Evolutionary conservation across 495 filamentous ascomycete genomes (phyloP).

Genomic region (Chaetomium cochliodes): DNA sequence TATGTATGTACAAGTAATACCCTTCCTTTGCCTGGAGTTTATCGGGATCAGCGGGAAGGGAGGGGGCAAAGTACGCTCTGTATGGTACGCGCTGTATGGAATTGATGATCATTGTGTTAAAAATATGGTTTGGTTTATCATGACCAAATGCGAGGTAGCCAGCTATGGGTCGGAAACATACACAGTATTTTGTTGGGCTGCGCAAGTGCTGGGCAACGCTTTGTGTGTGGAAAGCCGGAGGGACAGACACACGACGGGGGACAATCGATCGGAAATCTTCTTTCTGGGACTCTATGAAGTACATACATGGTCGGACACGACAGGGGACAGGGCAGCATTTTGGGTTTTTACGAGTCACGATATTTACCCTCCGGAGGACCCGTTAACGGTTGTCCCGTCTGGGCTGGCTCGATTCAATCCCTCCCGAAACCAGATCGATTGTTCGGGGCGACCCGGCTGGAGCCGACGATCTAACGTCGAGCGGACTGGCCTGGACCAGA

Average conservation of each 20-base stretch:
- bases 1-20: slow-evolving; percentile 23
- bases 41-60: slow-evolving; percentile 3
- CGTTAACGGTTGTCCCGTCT: not conserved
- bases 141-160: not conserved
- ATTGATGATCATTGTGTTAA: not conserved
- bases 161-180: not conserved
- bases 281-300: no score
- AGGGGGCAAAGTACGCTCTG: not conserved
- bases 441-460: not conserved
- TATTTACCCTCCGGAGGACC: no score
- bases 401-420: no score
- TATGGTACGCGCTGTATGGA: slow-evolving; percentile 8
- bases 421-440: not conserved
- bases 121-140: not conserved
- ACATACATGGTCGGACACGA: no score
- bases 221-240: no score
- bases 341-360: no score
- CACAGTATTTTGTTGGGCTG: no score
- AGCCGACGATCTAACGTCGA: slow-evolving; percentile 5
- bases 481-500: not conserved
- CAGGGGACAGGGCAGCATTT: no score
- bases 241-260: no score
- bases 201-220: no score
- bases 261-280: no score
- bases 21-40: slow-evolving; percentile 20